Base-by-base conservation (phyloP, 2,329 filamentous ascomycete genomes). In the Coleophoma eucalyptorum region DNA sequence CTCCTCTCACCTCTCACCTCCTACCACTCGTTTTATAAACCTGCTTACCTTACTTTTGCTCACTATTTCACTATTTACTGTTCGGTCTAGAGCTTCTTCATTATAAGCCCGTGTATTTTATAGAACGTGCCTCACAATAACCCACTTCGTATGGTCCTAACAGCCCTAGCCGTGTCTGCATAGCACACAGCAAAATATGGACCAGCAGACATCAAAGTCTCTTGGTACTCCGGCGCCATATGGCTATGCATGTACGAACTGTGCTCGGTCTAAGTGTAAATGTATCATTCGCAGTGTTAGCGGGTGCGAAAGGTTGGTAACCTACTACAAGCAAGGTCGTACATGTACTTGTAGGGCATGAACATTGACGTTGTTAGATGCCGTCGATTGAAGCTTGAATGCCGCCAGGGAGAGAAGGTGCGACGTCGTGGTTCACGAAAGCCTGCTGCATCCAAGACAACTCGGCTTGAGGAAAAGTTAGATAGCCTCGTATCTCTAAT, bases 331-430 rank as follows among this genome's bases (percentile, higher is more conserved):
- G 37, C 13, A 37, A 7, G 21, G 21, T 7, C 16, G 20, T 6
- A 21, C 5, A 8, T 21, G 13, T 18, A 26, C 21, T 26, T 26
- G 21, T 26, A 26, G 41, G 3, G 20, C 16, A 26, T 43, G 20
- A 43, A 6, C n/a, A 19, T 43, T 21, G 10, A 19, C 21, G 21
- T 43, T 15, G 10, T 19, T 41, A 52, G 50, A 46, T 52, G 50
- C 21, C 19, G 40, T 46, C 50, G 46, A 15, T 49, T 52, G 40
- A 34, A 43, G 6, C 49, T 49, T 35, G 32, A n/a, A 18, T 52
- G 50, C 40, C 50, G 46, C 26, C 46, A 41, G 35, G 46, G 46
- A 11, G 41, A 41, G 21, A 34, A 46, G n/a, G 11, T 43, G 13
- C 50, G 46, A 34, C 38, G 33, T 4, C 46, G 50, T n/a, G 15